A percentile compares a stretch with the other conserved stretches of the same genome.
Conservation (phyloP, 2,329 filamentous ascomycete genomes). For the Cladosporium sp. region DNA sequence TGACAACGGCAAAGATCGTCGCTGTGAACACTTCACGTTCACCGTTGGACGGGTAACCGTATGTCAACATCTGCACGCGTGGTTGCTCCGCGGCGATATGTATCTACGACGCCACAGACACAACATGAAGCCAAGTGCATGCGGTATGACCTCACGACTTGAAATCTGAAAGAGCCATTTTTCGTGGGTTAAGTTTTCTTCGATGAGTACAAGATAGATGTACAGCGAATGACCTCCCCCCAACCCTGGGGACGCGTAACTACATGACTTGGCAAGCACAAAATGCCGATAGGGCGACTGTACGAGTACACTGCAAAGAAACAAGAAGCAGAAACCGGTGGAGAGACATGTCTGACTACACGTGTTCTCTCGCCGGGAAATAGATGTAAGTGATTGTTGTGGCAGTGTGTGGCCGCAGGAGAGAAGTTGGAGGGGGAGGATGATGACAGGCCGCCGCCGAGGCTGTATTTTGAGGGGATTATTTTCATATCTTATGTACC, state of each 20-base stretch:
- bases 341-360: not conserved
- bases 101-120: not conserved
- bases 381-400: not conserved
- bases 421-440: not conserved
- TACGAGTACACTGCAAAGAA: not conserved
- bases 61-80: not conserved
- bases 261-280: not conserved
- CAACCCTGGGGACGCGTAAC: slow-evolving; percentile 1
- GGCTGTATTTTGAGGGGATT: not conserved
- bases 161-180: not conserved
- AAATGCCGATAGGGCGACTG: not conserved
- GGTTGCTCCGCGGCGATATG: not conserved
- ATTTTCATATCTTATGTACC: no score
- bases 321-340: not conserved
- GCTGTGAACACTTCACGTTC: not conserved
- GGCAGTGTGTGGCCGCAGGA: not conserved
- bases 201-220: not conserved
- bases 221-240: slow-evolving; percentile 1
- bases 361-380: not conserved
- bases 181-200: not conserved
- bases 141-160: slow-evolving; percentile 1
- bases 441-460: not conserved
- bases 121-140: not conserved
- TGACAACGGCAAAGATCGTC: not conserved
- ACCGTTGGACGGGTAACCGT: slow-evolving; percentile 1